These are phyloP conservation scores for Rhynchospora tenuis DNA, from an alignment of 176 grass and related monocot species.

Conservation along the genomic window DNA sequence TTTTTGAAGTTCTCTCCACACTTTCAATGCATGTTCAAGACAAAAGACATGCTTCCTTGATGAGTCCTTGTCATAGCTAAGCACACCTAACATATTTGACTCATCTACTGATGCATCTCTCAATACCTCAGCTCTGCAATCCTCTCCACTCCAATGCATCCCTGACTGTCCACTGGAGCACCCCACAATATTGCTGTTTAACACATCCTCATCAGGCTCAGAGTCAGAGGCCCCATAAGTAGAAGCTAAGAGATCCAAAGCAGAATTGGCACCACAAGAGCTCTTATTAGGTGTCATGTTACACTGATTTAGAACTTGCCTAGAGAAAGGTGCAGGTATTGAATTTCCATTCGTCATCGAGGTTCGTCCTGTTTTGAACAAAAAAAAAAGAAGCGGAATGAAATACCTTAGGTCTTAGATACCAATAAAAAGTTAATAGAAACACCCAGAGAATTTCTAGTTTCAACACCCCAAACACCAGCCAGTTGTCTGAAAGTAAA, in stretches of 20 bases:
- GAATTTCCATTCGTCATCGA: conserved; percentile 20
- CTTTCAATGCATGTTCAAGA: conserved; percentile 95
- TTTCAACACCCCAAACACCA: not conserved
- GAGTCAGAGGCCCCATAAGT: conserved; percentile 69
- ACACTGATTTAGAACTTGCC: conserved; percentile 47
- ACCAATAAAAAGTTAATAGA: not conserved
- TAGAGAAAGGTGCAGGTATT: conserved; percentile 26
- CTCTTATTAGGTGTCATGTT: conserved; percentile 36
- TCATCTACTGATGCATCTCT: conserved; percentile 28
- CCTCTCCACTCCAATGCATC: conserved; percentile 25
- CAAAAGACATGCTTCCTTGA: conserved; percentile 98
- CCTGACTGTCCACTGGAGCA: conserved; percentile 10
- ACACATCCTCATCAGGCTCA: conserved; percentile 45
- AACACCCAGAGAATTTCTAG: not conserved
- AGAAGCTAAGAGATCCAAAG: conserved; percentile 89
- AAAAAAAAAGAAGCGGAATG: not conserved
- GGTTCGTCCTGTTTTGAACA: conserved; percentile 44
- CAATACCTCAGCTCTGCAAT: conserved; percentile 28
- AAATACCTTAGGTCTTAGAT: not conserved
- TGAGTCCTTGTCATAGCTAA: conserved; percentile 65
- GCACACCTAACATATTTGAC: conserved; percentile 38
- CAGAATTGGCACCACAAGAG: conserved; percentile 35
- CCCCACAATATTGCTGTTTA: conserved; percentile 20
- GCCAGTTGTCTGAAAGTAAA: not conserved
- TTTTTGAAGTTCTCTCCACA: conserved; percentile 68